phyloP scores from a whole-genome alignment of 257 asterid genomes.

The Solanum appendiculatum region DNA sequence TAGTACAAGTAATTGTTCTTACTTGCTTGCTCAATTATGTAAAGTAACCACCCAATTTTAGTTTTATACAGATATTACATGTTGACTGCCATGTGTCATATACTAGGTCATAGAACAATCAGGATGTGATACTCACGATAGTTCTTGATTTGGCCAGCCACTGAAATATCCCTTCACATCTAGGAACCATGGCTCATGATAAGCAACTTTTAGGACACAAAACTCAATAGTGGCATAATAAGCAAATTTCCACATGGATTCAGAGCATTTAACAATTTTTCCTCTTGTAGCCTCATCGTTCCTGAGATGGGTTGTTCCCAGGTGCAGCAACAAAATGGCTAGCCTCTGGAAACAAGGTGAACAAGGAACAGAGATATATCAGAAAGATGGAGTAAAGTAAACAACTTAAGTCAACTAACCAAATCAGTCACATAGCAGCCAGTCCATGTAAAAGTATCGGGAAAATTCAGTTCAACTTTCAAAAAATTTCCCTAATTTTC shows the following conservation, averaged over 20 bases:
- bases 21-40: not conserved
- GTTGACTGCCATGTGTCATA: not conserved
- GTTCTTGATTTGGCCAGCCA: slow-evolving; percentile 92
- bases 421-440: not conserved
- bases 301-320: slow-evolving; percentile 36
- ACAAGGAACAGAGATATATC: not conserved
- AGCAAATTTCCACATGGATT: slow-evolving; percentile 93
- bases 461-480: not conserved
- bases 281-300: slow-evolving; percentile 38
- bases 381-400: not conserved
- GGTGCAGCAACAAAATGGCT: slow-evolving; percentile 52
- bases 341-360: slow-evolving; percentile 46
- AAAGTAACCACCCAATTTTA: not conserved
- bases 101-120: not conserved
- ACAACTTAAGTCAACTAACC: not conserved
- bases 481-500: not conserved
- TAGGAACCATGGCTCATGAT: slow-evolving; percentile 66
- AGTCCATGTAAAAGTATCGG: not conserved
- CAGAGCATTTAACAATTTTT: slow-evolving; percentile 73
- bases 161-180: slow-evolving; percentile 46
- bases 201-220: slow-evolving; percentile 38
- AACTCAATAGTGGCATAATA: slow-evolving; percentile 67
- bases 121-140: slow-evolving; percentile 15
- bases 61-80: not conserved
- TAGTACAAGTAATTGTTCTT: not conserved